Conservation (phyloP, 2,329 filamentous ascomycete species). For the Trichophyton schoenleinii region DNA sequence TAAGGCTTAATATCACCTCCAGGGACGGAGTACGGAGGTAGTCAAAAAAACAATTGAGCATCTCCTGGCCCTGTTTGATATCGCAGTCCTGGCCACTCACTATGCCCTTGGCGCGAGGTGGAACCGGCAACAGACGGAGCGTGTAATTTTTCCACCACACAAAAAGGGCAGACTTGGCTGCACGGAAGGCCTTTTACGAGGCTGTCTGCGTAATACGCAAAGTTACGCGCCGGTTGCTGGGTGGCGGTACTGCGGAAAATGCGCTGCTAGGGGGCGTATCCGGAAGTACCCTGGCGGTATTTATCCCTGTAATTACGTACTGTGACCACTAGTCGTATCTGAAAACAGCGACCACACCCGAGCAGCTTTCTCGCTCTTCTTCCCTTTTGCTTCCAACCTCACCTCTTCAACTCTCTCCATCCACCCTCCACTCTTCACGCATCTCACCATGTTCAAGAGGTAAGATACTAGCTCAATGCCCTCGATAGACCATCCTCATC, state of each 20-base stretch:
- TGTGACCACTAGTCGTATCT: constrained; percentile 9
- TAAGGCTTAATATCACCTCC: too few relatives aligned
- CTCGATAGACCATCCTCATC: constrained; percentile 3
- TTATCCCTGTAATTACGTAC: constrained; percentile 7
- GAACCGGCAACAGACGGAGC: constrained; percentile 4
- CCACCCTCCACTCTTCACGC: constrained; percentile 34
- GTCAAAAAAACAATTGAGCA: background rate
- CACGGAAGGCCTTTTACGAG: background rate
- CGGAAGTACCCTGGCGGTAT: background rate
- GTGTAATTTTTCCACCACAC: constrained; percentile 8
- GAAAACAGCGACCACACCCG: constrained; percentile 10
- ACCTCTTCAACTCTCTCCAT: constrained; percentile 22
- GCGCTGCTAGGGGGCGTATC: background rate
- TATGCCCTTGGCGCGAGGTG: background rate
- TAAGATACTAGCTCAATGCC: constrained; percentile 27
- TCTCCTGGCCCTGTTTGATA: background rate
- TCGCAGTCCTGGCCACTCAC: background rate
- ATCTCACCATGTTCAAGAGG: constrained; percentile 49
- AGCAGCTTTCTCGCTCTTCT: constrained; percentile 20
- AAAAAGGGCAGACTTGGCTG: background rate
- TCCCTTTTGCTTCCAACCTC: constrained; percentile 18
- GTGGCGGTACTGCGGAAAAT: background rate
- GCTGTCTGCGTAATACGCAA: background rate
- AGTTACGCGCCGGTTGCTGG: background rate
- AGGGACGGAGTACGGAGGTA: too few relatives aligned